Evolutionary conservation across 495 filamentous ascomycete genomes (phyloP).

Genomic region (Lepidopterella palustris): DNA sequence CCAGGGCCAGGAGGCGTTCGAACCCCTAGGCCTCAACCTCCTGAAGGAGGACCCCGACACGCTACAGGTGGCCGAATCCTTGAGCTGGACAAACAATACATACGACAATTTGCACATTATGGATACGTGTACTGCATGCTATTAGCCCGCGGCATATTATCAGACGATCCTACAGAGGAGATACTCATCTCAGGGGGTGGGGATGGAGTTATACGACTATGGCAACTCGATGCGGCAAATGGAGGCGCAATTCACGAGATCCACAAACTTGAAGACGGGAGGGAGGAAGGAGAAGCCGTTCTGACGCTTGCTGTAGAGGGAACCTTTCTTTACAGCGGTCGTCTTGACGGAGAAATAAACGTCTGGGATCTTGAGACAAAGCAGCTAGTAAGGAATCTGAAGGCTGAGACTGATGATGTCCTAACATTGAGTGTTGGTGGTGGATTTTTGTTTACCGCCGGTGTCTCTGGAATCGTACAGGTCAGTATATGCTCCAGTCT

Average conservation of each 20-base stretch:
- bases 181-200: slow-evolving; percentile 85
- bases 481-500: slow-evolving; percentile 46
- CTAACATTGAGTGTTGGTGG: slow-evolving; percentile 78
- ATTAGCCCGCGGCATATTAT: slow-evolving; percentile 59
- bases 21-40: slow-evolving; percentile 48
- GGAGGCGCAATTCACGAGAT: slow-evolving; percentile 52
- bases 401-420: slow-evolving; percentile 72
- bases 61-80: slow-evolving; percentile 56
- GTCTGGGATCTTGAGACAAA: slow-evolving; percentile 95
- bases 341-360: slow-evolving; percentile 83
- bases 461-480: slow-evolving; percentile 70
- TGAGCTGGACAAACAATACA: slow-evolving; percentile 75
- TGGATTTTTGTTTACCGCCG: slow-evolving; percentile 77
- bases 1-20: slow-evolving; percentile 71
- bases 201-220: slow-evolving; percentile 87
- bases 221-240: slow-evolving; percentile 55
- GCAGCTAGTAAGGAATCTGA: slow-evolving; percentile 79
- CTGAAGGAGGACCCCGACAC: slow-evolving; percentile 31
- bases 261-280: slow-evolving; percentile 63
- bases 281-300: slow-evolving; percentile 61
- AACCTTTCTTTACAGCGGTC: slow-evolving; percentile 82
- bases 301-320: slow-evolving; percentile 78
- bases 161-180: slow-evolving; percentile 59
- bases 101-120: slow-evolving; percentile 84
- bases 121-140: slow-evolving; percentile 96